phyloP scores from a whole-genome alignment of 208 protist genomes.

The Novymonas esmeraldas region DNA sequence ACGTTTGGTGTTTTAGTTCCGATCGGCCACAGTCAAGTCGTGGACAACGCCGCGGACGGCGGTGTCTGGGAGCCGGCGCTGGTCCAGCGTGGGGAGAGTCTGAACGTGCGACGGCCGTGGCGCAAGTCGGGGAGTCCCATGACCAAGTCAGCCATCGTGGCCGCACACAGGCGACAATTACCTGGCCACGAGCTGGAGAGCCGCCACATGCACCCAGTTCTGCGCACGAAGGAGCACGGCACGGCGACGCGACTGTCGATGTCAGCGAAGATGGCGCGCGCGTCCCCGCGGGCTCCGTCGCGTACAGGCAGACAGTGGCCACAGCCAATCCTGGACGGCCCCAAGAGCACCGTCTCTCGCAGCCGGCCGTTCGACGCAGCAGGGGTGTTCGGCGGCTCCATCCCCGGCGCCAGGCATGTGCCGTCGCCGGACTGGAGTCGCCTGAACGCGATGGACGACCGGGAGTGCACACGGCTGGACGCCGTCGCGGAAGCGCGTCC shows the following conservation, averaged over 20 bases:
- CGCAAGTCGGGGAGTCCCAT: background rate
- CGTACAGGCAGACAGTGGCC: background rate
- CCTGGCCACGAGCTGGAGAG: background rate
- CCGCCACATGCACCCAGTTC: too few species aligned
- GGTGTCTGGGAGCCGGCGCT: background rate
- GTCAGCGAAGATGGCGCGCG: background rate
- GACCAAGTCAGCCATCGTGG: too few species aligned
- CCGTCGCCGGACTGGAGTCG: too few species aligned
- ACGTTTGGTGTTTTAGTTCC: background rate
- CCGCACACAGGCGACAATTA: too few species aligned
- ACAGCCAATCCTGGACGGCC: background rate
- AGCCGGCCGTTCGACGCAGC: background rate
- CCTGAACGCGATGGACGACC: too few species aligned
- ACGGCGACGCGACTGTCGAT: too few species aligned
- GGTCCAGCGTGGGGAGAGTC: too few species aligned
- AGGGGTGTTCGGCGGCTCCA: too few species aligned
- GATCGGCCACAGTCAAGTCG: background rate
- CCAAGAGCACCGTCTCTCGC: background rate
- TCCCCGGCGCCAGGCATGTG: too few species aligned
- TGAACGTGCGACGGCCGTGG: background rate
- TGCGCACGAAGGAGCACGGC: too few species aligned
- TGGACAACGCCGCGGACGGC: background rate
- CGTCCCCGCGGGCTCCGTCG: background rate
- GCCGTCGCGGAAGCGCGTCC: too few species aligned
- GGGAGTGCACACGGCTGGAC: too few species aligned